These are phyloP conservation scores for Rhodotorula taiwanensis DNA, from an alignment of 768 basidiomycete genomes.

Conservation along the genomic window DNA sequence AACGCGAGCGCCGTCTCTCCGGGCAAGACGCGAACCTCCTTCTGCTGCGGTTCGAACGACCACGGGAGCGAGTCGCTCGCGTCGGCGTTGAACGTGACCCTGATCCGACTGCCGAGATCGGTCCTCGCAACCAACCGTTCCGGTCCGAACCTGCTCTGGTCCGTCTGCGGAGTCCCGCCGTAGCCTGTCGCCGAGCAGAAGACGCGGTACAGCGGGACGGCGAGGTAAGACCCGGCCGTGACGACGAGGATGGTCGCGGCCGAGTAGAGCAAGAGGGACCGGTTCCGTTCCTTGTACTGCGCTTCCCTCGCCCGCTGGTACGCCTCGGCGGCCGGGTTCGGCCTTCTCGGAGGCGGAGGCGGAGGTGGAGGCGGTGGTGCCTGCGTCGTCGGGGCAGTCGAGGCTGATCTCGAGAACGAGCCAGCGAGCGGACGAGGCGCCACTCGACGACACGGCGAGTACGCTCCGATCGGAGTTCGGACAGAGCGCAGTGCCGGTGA, in stretches of 20 bases:
- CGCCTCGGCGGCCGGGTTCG: not conserved
- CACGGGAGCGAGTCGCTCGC: slow-evolving; percentile 82
- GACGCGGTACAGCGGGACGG: slow-evolving; percentile 93
- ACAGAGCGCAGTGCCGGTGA: no score
- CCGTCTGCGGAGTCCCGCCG: slow-evolving; percentile 84
- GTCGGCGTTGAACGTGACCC: slow-evolving; percentile 94
- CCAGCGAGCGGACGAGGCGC: no score
- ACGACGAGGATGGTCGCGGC: slow-evolving; percentile 71
- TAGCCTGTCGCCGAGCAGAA: slow-evolving; percentile 98
- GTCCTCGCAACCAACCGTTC: slow-evolving; percentile 70
- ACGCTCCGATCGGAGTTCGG: no score
- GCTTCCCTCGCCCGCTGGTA: slow-evolving; percentile 9
- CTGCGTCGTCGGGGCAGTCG: no score
- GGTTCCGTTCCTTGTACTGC: slow-evolving; percentile 49
- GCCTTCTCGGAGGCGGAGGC: not conserved
- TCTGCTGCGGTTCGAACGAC: slow-evolving; percentile 86
- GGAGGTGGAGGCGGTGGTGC: not conserved
- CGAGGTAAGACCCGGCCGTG: slow-evolving; percentile 86
- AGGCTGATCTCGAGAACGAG: no score
- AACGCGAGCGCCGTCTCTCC: slow-evolving; percentile 96
- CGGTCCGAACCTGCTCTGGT: slow-evolving; percentile 56
- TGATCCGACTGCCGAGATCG: slow-evolving; percentile 55
- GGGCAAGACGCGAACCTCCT: slow-evolving; percentile 78
- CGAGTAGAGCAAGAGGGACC: slow-evolving; percentile 73
- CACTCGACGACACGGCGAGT: no score